phyloP scores from a whole-genome alignment of 257 asterid genomes.

The Orobanche coerulescens region DNA sequence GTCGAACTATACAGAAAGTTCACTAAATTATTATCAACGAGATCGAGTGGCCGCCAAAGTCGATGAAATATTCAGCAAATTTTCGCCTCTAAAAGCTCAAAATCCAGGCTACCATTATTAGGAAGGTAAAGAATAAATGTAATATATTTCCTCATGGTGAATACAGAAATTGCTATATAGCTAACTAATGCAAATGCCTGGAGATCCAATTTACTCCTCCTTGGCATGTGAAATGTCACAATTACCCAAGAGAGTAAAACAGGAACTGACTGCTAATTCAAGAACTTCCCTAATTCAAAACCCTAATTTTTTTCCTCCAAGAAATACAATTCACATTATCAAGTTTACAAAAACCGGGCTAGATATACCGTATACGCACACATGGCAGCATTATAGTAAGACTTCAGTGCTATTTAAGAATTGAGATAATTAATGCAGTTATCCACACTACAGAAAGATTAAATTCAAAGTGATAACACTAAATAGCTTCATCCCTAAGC shows the following conservation, averaged over 20 bases:
- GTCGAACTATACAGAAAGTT: too few relatives aligned
- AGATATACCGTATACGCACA: not conserved
- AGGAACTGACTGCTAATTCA: not conserved
- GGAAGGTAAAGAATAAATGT: not conserved
- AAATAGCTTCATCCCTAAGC: slow-evolving; percentile 10
- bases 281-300: slow-evolving; percentile 21
- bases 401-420: slow-evolving; percentile 12
- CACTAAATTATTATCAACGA: too few relatives aligned
- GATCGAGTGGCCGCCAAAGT: too few relatives aligned
- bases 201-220: slow-evolving; percentile 5
- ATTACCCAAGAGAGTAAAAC: slow-evolving; percentile 14
- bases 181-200: slow-evolving; percentile 5
- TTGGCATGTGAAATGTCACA: slow-evolving; percentile 9
- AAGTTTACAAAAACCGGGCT: not conserved
- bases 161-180: slow-evolving; percentile 1
- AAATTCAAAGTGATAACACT: not conserved
- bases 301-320: slow-evolving; percentile 17
- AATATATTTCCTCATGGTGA: not conserved
- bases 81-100: not conserved
- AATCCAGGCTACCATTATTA: not conserved
- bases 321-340: slow-evolving; percentile 15
- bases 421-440: slow-evolving; percentile 21
- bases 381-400: not conserved
- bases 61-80: too few relatives aligned
- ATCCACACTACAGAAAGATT: slow-evolving; percentile 9